These are phyloP conservation scores for Aspergillus taichungensis DNA, from an alignment of 495 filamentous ascomycete species.

Conservation along the genomic window DNA sequence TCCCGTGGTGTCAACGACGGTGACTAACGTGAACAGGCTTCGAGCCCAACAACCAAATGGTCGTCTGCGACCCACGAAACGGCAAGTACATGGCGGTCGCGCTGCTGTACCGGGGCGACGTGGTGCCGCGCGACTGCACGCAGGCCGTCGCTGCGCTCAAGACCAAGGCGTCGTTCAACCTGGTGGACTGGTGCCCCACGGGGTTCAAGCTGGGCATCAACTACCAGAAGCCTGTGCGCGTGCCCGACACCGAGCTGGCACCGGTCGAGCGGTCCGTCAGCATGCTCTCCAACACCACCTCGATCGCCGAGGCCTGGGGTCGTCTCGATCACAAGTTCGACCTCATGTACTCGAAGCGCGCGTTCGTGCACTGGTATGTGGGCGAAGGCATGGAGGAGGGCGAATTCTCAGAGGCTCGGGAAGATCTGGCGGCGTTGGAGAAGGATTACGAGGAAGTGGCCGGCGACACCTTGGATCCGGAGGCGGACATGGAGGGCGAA, in stretches of 20 bases:
- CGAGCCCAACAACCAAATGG: conserved; percentile 95
- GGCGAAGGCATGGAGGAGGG: conserved; percentile 96
- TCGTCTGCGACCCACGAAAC: conserved; percentile 83
- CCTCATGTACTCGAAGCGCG: conserved; percentile 94
- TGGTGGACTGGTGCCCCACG: conserved; percentile 94
- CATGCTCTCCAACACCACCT: conserved; percentile 89
- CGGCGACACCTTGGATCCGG: conserved; percentile 55
- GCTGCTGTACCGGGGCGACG: conserved; percentile 82
- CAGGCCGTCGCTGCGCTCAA: conserved; percentile 74
- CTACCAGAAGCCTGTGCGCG: conserved; percentile 75
- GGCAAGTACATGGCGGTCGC: conserved; percentile 95
- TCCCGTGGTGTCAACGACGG: conserved; percentile 20
- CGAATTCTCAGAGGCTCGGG: conserved; percentile 84
- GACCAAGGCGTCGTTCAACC: conserved; percentile 80
- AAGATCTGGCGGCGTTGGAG: conserved; percentile 82
- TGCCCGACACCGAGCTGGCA: conserved; percentile 71
- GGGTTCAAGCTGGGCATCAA: conserved; percentile 95
- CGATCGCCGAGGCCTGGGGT: conserved; percentile 84
- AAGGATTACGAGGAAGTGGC: conserved; percentile 93
- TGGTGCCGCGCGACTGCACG: conserved; percentile 76
- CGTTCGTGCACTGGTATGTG: conserved; percentile 93
- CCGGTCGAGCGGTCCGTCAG: conserved; percentile 79
- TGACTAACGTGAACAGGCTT: conserved; percentile 45
- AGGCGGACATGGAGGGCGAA: conserved; percentile 55
- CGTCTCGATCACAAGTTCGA: conserved; percentile 91